A percentile compares a stretch with the other conserved stretches of the same genome.
These are phyloP conservation scores for Wickerhamiella parazyma DNA, from an alignment of 805 yeast species.

Conservation along the genomic window DNA sequence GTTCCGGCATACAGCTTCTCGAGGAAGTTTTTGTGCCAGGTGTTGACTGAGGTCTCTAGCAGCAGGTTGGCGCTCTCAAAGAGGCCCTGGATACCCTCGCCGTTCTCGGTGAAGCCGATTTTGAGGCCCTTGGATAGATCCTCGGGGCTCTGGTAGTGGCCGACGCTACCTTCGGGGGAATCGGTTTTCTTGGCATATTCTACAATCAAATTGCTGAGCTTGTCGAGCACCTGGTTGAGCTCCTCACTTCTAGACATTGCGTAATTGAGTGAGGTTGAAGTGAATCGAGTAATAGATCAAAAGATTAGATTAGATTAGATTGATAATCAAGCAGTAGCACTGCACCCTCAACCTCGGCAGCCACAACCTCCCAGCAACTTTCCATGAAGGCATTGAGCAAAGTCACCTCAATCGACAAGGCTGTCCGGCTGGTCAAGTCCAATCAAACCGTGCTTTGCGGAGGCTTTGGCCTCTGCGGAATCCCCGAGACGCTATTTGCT, in stretches of 20 bases:
- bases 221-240: slow-evolving; percentile 38
- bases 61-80: slow-evolving; percentile 40
- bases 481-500: slow-evolving; percentile 33
- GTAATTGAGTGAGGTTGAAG: too few relatives aligned
- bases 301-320: too few relatives aligned
- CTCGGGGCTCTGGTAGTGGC: slow-evolving; percentile 32
- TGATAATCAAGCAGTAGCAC: too few relatives aligned
- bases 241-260: slow-evolving; percentile 35
- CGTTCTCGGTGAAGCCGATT: slow-evolving; percentile 28
- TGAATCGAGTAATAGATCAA: too few relatives aligned
- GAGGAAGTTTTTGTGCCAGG: slow-evolving; percentile 79
- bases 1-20: slow-evolving; percentile 79
- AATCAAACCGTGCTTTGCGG: slow-evolving; percentile 32
- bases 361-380: too few relatives aligned
- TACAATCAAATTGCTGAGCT: slow-evolving; percentile 39
- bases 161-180: slow-evolving; percentile 35
- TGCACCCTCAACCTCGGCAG: too few relatives aligned
- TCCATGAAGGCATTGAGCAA: slow-evolving; percentile 7
- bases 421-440: slow-evolving; percentile 17
- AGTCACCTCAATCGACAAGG: slow-evolving; percentile 16
- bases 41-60: slow-evolving; percentile 54
- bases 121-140: slow-evolving; percentile 30
- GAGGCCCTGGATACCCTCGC: slow-evolving; percentile 33
- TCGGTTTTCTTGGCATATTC: slow-evolving; percentile 40
- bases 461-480: slow-evolving; percentile 38